Conservation (phyloP, 805 yeast species). For the Ogataea kodamae region DNA sequence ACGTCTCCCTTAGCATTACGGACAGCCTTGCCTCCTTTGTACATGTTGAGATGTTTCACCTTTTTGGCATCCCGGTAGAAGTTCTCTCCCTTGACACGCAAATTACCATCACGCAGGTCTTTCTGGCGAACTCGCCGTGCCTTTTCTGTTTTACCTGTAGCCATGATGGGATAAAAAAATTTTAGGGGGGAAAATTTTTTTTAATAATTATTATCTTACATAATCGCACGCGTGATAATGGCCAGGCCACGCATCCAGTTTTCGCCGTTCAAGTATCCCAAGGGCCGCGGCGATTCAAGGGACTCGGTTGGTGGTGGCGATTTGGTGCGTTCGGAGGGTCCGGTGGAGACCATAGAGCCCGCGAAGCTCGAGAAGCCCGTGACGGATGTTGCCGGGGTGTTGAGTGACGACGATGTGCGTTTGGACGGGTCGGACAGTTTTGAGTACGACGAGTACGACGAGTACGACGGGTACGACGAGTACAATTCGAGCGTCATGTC, state of each 20-base stretch:
- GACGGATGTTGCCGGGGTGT: slow-evolving; percentile 15
- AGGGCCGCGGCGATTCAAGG: slow-evolving; percentile 7
- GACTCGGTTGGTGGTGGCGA: too few species aligned
- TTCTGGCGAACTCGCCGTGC: slow-evolving; percentile 80
- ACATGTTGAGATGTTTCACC: slow-evolving; percentile 87
- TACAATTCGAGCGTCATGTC: slow-evolving; percentile 21
- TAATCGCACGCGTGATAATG: slow-evolving; percentile 13
- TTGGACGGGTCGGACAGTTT: slow-evolving; percentile 13
- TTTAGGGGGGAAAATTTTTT: slow-evolving; percentile 5
- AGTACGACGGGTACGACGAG: too few species aligned
- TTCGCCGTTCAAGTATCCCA: slow-evolving; percentile 22
- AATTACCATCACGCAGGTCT: slow-evolving; percentile 80
- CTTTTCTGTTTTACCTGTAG: slow-evolving; percentile 89
- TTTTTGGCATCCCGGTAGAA: slow-evolving; percentile 93
- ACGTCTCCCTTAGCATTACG: slow-evolving; percentile 87
- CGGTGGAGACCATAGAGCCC: too few species aligned
- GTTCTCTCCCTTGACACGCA: slow-evolving; percentile 94
- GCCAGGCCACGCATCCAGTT: slow-evolving; percentile 22
- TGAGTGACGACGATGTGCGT: slow-evolving; percentile 16
- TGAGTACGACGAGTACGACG: slow-evolving; percentile 14
- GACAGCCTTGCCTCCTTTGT: slow-evolving; percentile 83
- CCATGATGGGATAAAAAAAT: slow-evolving; percentile 50
- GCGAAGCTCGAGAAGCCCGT: slow-evolving; percentile 14
- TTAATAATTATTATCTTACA: slow-evolving; percentile 5
- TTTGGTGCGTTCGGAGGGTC: too few species aligned